A percentile compares a stretch with the other conserved stretches of the same genome.
Evolutionary conservation across 768 basidiomycete genomes (phyloP).

Genomic region (Lactifluus subvellereus): DNA sequence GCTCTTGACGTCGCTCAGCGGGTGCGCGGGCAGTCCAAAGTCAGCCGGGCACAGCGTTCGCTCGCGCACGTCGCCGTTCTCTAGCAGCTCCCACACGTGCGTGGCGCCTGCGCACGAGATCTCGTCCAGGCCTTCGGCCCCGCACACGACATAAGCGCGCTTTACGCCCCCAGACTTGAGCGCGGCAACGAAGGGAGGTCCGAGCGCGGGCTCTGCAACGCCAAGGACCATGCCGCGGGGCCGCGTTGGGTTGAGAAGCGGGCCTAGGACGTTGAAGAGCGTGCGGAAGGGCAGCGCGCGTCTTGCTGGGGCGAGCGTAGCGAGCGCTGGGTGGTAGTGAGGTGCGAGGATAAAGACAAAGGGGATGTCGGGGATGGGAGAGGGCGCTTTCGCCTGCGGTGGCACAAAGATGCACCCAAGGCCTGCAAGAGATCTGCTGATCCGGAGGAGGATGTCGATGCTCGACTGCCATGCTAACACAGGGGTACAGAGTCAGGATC

Average conservation of each 20-base stretch:
- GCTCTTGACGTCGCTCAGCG: conserved; percentile 64
- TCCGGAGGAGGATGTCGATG: conserved; percentile 91
- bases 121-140: conserved; percentile 87
- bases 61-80: conserved; percentile 57
- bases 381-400: conserved; percentile 48
- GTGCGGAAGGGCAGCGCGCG: conserved; percentile 89
- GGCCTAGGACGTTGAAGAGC: conserved; percentile 93
- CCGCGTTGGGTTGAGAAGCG: conserved; percentile 84
- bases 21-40: conserved; percentile 73
- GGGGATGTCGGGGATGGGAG: conserved; percentile 56
- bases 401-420: conserved; percentile 72
- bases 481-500: background rate
- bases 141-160: conserved; percentile 89
- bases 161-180: conserved; percentile 67
- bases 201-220: conserved; percentile 77
- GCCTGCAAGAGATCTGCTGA: conserved; percentile 89
- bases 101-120: conserved; percentile 92
- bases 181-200: conserved; percentile 72
- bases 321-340: conserved; percentile 86
- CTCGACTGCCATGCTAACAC: conserved; percentile 77
- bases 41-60: conserved; percentile 57
- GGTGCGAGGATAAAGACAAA: conserved; percentile 94
- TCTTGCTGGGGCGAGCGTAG: conserved; percentile 75
- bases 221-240: conserved; percentile 90
- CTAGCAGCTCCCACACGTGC: conserved; percentile 70